A percentile compares a stretch with the other conserved stretches of the same genome.
Conservation (phyloP, 108 stramenopile genomes). For the Conticribra weissflogii region DNA sequence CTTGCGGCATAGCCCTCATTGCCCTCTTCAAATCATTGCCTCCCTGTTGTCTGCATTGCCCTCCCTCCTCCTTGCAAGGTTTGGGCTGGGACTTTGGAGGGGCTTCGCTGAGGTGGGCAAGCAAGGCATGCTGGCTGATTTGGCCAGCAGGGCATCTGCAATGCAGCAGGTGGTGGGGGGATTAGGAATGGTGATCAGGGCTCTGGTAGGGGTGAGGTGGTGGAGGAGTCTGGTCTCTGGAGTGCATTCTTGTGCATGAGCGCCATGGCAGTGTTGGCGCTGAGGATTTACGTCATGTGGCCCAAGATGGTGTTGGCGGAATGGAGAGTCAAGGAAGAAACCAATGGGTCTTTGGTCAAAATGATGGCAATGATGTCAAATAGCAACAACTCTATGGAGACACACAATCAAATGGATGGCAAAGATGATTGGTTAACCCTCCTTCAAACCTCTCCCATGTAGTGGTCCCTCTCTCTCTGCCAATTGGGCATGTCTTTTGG, state of each 20-base stretch:
- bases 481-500: slow-evolving; percentile 71
- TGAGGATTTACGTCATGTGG: slow-evolving; percentile 57
- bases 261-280: slow-evolving; percentile 58
- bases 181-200: slow-evolving; percentile 74
- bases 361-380: not conserved
- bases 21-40: slow-evolving; percentile 59
- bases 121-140: slow-evolving; percentile 74
- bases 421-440: slow-evolving; percentile 58
- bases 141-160: slow-evolving; percentile 61
- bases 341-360: not conserved
- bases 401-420: too few relatives aligned
- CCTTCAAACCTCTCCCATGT: slow-evolving; percentile 47
- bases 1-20: slow-evolving; percentile 65
- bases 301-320: slow-evolving; percentile 60
- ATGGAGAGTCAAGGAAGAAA: not conserved
- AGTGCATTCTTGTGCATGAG: slow-evolving; percentile 74
- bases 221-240: slow-evolving; percentile 63
- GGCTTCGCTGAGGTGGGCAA: slow-evolving; percentile 69
- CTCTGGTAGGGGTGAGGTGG: slow-evolving; percentile 69
- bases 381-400: too few relatives aligned
- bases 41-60: slow-evolving; percentile 47
- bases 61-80: slow-evolving; percentile 56
- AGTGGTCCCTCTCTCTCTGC: slow-evolving; percentile 64
- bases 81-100: slow-evolving; percentile 68
- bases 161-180: slow-evolving; percentile 69